A percentile compares a stretch with the other conserved stretches of the same genome.
These are phyloP conservation scores for Ensete glaucum DNA, from an alignment of 176 grass and related monocot genomes.

Conservation along the genomic window DNA sequence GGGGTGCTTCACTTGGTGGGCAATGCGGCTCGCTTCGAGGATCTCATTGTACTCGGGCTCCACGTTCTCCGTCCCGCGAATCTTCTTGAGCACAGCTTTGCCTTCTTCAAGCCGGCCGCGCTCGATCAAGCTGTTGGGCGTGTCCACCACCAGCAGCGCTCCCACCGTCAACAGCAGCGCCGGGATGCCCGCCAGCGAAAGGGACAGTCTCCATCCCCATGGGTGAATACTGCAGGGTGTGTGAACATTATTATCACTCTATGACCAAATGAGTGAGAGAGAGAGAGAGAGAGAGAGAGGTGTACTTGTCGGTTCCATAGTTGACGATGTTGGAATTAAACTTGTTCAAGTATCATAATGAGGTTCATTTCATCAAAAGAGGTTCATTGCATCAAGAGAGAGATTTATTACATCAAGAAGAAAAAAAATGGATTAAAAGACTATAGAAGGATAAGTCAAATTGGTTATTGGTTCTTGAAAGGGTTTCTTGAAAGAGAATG, in stretches of 20 bases:
- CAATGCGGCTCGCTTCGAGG: conserved; percentile 60
- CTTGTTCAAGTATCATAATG: no score
- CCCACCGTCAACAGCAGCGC: conserved; percentile 60
- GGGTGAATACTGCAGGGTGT: conserved; percentile 39
- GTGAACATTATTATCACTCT: no score
- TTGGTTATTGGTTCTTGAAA: no score
- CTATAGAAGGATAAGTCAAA: no score
- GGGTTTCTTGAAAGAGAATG: no score
- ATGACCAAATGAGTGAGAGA: no score
- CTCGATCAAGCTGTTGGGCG: conserved; percentile 86
- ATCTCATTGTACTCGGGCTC: conserved; percentile 87
- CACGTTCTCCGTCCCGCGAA: conserved; percentile 68
- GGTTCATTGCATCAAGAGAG: no score
- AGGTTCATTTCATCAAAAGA: no score
- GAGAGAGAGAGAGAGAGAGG: not conserved
- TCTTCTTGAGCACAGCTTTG: conserved; percentile 55
- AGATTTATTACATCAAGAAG: no score
- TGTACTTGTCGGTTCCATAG: conserved; percentile 58
- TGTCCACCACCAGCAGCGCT: conserved; percentile 62
- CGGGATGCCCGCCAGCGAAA: conserved; percentile 78
- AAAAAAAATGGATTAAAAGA: no score
- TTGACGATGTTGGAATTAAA: no score
- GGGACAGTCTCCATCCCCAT: conserved; percentile 74
- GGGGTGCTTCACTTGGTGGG: conserved; percentile 83
- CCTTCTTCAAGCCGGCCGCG: conserved; percentile 64